Percentiles rank a stretch among this genome's conserved stretches.
Conservation (phyloP, 129 eudicot genomes). For the Tagetes erecta region DNA sequence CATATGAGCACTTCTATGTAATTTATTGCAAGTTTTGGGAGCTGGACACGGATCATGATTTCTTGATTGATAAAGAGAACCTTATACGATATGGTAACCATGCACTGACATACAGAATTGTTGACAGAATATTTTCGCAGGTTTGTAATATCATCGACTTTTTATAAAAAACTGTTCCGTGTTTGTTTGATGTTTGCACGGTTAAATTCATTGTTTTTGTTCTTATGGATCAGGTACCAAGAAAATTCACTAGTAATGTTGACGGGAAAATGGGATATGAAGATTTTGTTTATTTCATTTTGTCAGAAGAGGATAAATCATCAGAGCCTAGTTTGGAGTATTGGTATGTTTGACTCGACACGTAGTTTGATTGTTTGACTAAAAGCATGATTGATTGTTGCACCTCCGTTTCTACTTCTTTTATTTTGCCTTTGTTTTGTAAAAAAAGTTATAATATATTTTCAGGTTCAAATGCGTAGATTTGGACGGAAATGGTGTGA, state of each 20-base stretch:
- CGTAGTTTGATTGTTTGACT: background rate
- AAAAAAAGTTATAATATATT: background rate
- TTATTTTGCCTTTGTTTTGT: background rate
- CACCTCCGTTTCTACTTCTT: background rate
- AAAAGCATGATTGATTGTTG: background rate
- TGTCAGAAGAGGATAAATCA: constrained; percentile 32
- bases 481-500: constrained; percentile 89
- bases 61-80: constrained; percentile 34
- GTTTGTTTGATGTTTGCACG: background rate
- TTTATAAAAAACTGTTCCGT: background rate
- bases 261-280: constrained; percentile 37
- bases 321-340: constrained; percentile 35
- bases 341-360: constrained; percentile 23
- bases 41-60: constrained; percentile 37
- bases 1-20: constrained; percentile 33
- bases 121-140: constrained; percentile 36
- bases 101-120: constrained; percentile 32
- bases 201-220: background rate
- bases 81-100: constrained; percentile 34
- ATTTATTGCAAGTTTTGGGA: constrained; percentile 38
- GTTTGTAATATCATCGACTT: constrained; percentile 10
- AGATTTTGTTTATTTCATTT: constrained; percentile 35
- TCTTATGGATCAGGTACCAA: constrained; percentile 23
- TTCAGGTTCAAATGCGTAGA: constrained; percentile 97
- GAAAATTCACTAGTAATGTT: constrained; percentile 29